A percentile compares a stretch with the other conserved stretches of the same genome.
Conservation (phyloP, 2,329 filamentous ascomycete species). For the Oidium heveae region DNA sequence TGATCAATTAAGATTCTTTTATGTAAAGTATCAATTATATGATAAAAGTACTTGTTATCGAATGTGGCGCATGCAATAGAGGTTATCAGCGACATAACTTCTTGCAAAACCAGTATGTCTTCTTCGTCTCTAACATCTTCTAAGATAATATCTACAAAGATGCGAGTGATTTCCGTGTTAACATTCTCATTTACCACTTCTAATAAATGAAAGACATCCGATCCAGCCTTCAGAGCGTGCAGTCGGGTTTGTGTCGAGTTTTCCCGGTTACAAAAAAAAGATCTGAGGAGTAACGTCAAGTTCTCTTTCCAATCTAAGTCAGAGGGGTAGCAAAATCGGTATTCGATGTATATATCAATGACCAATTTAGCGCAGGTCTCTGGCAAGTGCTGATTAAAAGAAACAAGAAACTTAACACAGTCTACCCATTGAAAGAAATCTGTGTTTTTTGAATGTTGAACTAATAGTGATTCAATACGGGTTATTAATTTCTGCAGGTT, state of each 20-base stretch:
- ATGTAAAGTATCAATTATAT: conserved; percentile 27
- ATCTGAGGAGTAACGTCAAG: conserved; percentile 30
- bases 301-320: conserved; percentile 43
- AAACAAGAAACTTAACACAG: conserved; percentile 40
- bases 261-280: conserved; percentile 35
- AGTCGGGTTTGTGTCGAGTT: conserved; percentile 37
- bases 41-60: conserved; percentile 30
- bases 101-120: conserved; percentile 37
- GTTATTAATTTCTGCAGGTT: conserved; percentile 11
- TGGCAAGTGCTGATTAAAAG: conserved; percentile 33
- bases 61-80: conserved; percentile 32
- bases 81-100: conserved; percentile 37
- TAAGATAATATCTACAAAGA: conserved; percentile 35
- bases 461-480: conserved; percentile 14
- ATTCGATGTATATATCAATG: conserved; percentile 41
- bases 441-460: conserved; percentile 15
- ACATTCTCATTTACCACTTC: conserved; percentile 28
- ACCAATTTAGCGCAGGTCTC: conserved; percentile 38
- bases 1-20: conserved; percentile 24
- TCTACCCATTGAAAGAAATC: conserved; percentile 39
- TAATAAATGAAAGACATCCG: conserved; percentile 22
- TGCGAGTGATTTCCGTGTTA: conserved; percentile 28
- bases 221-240: conserved; percentile 32
- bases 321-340: conserved; percentile 46
- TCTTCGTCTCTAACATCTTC: conserved; percentile 34